Evolutionary conservation across 1,284 basidiomycete species (phyloP).

Genomic region (Cutaneotrichosporon cyanovorans): DNA sequence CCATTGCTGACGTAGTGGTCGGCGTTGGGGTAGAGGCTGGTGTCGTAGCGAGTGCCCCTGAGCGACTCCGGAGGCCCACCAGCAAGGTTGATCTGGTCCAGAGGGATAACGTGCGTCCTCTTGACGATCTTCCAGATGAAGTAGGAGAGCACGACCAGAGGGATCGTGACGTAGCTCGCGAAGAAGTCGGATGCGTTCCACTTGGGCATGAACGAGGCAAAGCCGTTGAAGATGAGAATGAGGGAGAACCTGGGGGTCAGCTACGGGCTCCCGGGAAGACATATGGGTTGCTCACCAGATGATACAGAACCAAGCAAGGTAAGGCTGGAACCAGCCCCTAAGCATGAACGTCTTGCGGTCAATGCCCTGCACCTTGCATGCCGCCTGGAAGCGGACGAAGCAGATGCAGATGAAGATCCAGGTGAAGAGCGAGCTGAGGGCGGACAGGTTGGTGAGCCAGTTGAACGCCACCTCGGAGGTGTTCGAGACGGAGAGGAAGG

Average conservation of each 20-base stretch:
- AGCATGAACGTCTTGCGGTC: slow-evolving; percentile 56
- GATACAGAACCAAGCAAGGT: slow-evolving; percentile 13
- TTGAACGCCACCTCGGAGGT: slow-evolving; percentile 60
- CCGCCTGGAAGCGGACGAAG: slow-evolving; percentile 66
- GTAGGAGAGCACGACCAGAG: slow-evolving; percentile 12
- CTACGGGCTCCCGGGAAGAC: no score
- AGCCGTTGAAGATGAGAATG: slow-evolving; percentile 17
- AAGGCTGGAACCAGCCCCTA: slow-evolving; percentile 48
- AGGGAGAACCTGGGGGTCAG: slow-evolving; percentile 3
- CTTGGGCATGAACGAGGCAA: slow-evolving; percentile 3
- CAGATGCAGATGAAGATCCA: slow-evolving; percentile 72
- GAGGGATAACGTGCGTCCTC: slow-evolving; percentile 20
- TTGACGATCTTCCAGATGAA: slow-evolving; percentile 12
- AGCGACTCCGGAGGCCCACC: slow-evolving; percentile 8
- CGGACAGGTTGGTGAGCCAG: slow-evolving; percentile 61
- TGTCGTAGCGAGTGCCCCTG: slow-evolving; percentile 10
- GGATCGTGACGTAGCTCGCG: slow-evolving; percentile 20
- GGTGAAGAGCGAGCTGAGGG: slow-evolving; percentile 53
- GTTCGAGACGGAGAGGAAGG: slow-evolving; percentile 52
- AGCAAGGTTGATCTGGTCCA: slow-evolving; percentile 67
- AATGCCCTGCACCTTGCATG: slow-evolving; percentile 59
- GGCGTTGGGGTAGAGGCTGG: no score
- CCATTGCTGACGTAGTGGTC: no score
- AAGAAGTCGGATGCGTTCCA: slow-evolving; percentile 17
- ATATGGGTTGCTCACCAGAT: background rate